Conservation (phyloP, 2,329 filamentous ascomycete species). For the Amylocarpus encephaloides region DNA sequence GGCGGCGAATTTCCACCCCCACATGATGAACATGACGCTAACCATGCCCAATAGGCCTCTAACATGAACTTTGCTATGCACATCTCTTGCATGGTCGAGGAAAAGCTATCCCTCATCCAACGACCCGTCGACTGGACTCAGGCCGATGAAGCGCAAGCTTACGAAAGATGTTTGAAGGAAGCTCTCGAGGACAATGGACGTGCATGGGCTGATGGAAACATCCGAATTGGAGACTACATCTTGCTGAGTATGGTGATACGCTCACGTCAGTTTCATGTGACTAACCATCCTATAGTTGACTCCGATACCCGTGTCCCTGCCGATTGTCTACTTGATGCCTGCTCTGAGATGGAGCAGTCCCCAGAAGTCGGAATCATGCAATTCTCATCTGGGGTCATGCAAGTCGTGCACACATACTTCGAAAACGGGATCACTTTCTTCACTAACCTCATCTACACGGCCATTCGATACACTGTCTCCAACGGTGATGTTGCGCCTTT, state of each 20-base stretch:
- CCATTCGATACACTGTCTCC: conserved; percentile 70
- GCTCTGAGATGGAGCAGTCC: conserved; percentile 75
- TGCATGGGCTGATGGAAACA: conserved; percentile 54
- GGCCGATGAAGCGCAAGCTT: conserved; percentile 59
- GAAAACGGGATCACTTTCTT: conserved; percentile 67
- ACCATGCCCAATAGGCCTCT: conserved; percentile 57
- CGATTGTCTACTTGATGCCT: conserved; percentile 72
- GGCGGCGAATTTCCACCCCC: not conserved
- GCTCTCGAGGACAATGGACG: conserved; percentile 54
- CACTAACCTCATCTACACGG: conserved; percentile 68
- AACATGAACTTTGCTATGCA: conserved; percentile 69
- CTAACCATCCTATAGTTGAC: conserved; percentile 43
- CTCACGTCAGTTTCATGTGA: conserved; percentile 11
- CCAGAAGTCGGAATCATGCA: conserved; percentile 75
- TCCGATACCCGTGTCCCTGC: conserved; percentile 72
- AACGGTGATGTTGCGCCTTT: conserved; percentile 74
- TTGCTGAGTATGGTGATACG: conserved; percentile 44
- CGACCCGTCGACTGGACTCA: conserved; percentile 60
- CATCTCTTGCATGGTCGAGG: conserved; percentile 64
- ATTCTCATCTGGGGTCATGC: conserved; percentile 72
- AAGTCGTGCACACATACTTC: conserved; percentile 68
- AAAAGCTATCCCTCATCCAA: conserved; percentile 53
- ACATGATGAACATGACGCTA: conserved; percentile 14
- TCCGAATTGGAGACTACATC: conserved; percentile 63
- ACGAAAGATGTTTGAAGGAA: conserved; percentile 58